A percentile compares a stretch with the other conserved stretches of the same genome.
phyloP scores from a whole-genome alignment of 2,329 filamentous ascomycete genomes.

The Venturia oleaginea region DNA sequence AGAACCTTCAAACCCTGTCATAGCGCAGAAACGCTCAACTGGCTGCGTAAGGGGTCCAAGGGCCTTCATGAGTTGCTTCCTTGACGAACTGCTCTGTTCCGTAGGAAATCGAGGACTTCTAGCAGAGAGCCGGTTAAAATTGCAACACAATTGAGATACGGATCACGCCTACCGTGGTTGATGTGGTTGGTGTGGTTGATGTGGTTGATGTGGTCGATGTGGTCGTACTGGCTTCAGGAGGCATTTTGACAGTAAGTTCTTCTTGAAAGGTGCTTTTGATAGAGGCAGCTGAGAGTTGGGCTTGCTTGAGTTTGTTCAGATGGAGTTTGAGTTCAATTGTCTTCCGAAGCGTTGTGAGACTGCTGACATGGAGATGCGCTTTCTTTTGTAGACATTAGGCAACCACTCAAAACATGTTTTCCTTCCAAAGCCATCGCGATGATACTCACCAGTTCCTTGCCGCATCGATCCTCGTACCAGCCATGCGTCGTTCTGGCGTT shows the following conservation, averaged over 20 bases:
- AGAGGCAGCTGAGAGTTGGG: no score
- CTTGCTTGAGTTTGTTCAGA: background rate
- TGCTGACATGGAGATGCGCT: background rate
- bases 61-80: background rate
- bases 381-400: background rate
- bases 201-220: background rate
- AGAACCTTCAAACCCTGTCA: no score
- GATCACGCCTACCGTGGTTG: background rate
- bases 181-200: background rate
- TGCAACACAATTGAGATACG: no score
- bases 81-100: background rate
- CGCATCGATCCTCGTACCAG: background rate
- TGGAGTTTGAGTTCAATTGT: background rate
- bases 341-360: background rate
- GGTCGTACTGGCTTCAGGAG: background rate
- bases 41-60: background rate
- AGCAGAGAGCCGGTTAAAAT: background rate
- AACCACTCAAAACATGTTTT: background rate
- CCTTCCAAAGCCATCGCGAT: background rate
- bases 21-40: no score
- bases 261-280: no score
- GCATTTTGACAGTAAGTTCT: background rate
- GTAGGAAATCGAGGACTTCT: background rate
- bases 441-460: background rate
- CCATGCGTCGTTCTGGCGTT: background rate